Evolutionary conservation across 805 yeast genomes (phyloP).

Genomic region (Hanseniaspora lachancei): DNA sequence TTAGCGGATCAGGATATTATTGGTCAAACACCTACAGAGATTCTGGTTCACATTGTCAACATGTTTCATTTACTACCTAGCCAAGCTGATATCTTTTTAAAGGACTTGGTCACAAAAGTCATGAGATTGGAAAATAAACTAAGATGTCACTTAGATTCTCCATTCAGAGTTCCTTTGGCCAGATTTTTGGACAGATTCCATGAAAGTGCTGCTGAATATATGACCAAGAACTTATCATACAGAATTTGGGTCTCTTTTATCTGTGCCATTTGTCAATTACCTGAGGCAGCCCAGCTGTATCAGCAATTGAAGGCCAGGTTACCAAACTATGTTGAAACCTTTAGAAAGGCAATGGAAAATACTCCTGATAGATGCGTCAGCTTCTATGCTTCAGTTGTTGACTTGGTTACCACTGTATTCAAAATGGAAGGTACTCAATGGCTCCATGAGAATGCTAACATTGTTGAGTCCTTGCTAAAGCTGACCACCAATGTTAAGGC

Average conservation of each 20-base stretch:
- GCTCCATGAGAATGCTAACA: constrained; percentile 37
- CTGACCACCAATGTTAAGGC: constrained; percentile 21
- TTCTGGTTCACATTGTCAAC: constrained; percentile 78
- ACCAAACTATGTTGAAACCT: constrained; percentile 34
- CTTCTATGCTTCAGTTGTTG: constrained; percentile 57
- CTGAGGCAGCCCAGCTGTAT: constrained; percentile 37
- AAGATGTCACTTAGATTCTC: constrained; percentile 74
- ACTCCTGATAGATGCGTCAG: constrained; percentile 27
- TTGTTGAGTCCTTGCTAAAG: constrained; percentile 21
- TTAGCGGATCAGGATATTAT: constrained; percentile 70
- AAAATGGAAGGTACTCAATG: constrained; percentile 40
- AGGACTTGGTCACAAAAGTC: constrained; percentile 65
- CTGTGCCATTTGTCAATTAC: constrained; percentile 24
- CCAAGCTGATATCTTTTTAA: constrained; percentile 82
- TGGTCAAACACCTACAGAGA: constrained; percentile 68
- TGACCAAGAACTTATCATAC: constrained; percentile 49
- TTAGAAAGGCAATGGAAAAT: constrained; percentile 33
- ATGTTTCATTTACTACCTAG: constrained; percentile 86
- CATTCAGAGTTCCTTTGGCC: constrained; percentile 83
- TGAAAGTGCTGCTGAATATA: constrained; percentile 56
- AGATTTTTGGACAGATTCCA: constrained; percentile 76
- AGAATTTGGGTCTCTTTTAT: constrained; percentile 40
- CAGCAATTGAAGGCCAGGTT: constrained; percentile 42
- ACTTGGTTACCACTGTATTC: constrained; percentile 44
- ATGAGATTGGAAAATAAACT: constrained; percentile 67